Evolutionary conservation across 305 asterid species (phyloP), one percentile per base, ranked within the genome.

Genomic region (Solanum aculeatissimum): DNA sequence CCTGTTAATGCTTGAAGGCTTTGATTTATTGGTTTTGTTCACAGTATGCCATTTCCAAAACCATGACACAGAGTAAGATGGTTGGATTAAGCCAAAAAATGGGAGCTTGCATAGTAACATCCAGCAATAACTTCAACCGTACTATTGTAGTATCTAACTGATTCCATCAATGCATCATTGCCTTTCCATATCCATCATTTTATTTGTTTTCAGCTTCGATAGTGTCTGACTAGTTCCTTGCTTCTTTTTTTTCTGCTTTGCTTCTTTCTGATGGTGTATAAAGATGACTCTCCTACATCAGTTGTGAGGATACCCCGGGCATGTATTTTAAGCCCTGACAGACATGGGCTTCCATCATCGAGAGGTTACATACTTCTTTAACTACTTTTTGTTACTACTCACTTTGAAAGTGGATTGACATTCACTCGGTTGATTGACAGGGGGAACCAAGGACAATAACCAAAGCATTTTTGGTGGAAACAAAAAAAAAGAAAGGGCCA

Each of bases 241-340:
- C 21, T 51, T 45, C 65, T 77, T 51, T 45, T 45, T 65, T 77
- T 4, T 35, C 12, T 60, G 18, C 68, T 51, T 25, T 65, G 49
- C 9, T 43, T 9, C 57, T 8, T 25, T 80, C 88, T 74, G 80
- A 80, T 70, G 60, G 81, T 53, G 72, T 86, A 75, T 84, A 87
- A 75, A 94, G 98, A 94, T 53, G 93, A 93, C 83, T 89, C 96
- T 21, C 93, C 94, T 16, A 88, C 88, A 84, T 87, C 93, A n/a
- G 86, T 92, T 66, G 97, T 87, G 80, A 88, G 95, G 83, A 45
- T 93, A 80, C 94, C 92, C 80, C 83, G 83, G 40, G 49, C 91
- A 12, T 83, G 87, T 83, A 81, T 85, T 43, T 91, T 92, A 38
- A 88, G 83, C 71, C 86, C 95, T 15, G 92, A 93, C 10, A 83